Evolutionary conservation across 2,329 filamentous ascomycete species (phyloP).

Genomic region (Clonostachys rhizophaga): DNA sequence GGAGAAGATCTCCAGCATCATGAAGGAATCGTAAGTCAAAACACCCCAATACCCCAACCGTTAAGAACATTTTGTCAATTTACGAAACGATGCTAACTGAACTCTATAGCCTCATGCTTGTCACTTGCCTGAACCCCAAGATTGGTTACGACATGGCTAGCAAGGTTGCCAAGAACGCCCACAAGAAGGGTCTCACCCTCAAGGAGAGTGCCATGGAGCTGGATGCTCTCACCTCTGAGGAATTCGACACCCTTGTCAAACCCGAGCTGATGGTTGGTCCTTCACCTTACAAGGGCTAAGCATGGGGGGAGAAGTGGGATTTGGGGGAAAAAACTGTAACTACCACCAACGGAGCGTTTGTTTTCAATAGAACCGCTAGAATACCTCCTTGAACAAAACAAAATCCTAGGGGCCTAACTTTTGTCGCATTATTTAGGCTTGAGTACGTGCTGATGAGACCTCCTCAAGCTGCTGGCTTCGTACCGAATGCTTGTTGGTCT

Average conservation of each 20-base stretch:
- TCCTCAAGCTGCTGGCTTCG: too few species aligned
- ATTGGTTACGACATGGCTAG: slow-evolving; percentile 97
- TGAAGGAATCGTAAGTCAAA: slow-evolving; percentile 78
- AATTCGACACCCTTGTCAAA: slow-evolving; percentile 85
- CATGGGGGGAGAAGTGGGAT: not conserved
- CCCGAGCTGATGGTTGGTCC: slow-evolving; percentile 95
- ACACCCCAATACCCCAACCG: not conserved
- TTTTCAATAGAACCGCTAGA: too few species aligned
- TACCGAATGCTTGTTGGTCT: too few species aligned
- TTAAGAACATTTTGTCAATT: not conserved
- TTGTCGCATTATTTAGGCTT: too few species aligned
- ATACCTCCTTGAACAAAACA: too few species aligned
- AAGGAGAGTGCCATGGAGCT: slow-evolving; percentile 94
- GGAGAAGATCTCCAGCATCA: slow-evolving; percentile 80
- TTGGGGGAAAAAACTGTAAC: not conserved
- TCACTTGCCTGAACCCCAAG: slow-evolving; percentile 95
- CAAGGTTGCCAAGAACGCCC: slow-evolving; percentile 97
- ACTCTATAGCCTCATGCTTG: slow-evolving; percentile 80
- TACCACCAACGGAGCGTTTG: too few species aligned
- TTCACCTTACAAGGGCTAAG: slow-evolving; percentile 48
- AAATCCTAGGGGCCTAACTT: too few species aligned
- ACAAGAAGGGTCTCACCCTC: slow-evolving; percentile 94
- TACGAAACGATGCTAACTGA: slow-evolving; percentile 1
- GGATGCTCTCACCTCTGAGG: slow-evolving; percentile 78
- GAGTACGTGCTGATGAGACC: too few species aligned